Conservation (phyloP, 78 protist genomes). For the Dictyostelium brefeldianum region DNA sequence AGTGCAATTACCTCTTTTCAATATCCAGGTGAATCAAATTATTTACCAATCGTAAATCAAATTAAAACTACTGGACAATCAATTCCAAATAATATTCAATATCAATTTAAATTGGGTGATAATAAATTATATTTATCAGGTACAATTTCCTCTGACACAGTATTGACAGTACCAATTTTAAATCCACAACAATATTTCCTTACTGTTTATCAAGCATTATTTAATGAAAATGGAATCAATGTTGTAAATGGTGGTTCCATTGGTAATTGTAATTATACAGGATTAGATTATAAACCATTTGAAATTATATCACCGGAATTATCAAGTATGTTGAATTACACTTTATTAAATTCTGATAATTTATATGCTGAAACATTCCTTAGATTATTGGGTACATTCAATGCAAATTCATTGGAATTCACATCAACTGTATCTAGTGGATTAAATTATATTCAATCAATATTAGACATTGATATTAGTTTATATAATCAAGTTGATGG, state of each 20-base stretch:
- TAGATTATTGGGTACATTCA: constrained; percentile 14
- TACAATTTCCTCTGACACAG: neutral
- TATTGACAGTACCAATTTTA: constrained; percentile 23
- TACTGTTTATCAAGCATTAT: constrained; percentile 2
- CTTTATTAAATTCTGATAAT: constrained; percentile 26
- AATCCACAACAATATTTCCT: constrained; percentile 41
- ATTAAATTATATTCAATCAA: neutral
- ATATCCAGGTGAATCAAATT: neutral
- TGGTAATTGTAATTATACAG: constrained; percentile 34
- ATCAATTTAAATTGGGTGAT: neutral
- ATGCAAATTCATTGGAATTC: neutral
- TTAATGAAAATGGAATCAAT: neutral
- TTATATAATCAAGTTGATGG: constrained; percentile 48
- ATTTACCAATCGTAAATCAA: neutral
- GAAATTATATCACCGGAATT: constrained; percentile 8
- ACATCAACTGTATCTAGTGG: neutral
- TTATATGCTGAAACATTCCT: constrained; percentile 69
- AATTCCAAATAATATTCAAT: neutral
- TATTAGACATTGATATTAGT: neutral
- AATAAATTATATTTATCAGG: neutral
- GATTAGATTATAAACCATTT: constrained; percentile 3
- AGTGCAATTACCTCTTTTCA: neutral
- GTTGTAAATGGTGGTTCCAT: neutral
- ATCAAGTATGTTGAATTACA: constrained; percentile 17
- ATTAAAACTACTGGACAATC: neutral